A percentile compares a stretch with the other conserved stretches of the same genome.
phyloP scores from a whole-genome alignment of 139 green algal species.

The Chlorella sp. region DNA sequence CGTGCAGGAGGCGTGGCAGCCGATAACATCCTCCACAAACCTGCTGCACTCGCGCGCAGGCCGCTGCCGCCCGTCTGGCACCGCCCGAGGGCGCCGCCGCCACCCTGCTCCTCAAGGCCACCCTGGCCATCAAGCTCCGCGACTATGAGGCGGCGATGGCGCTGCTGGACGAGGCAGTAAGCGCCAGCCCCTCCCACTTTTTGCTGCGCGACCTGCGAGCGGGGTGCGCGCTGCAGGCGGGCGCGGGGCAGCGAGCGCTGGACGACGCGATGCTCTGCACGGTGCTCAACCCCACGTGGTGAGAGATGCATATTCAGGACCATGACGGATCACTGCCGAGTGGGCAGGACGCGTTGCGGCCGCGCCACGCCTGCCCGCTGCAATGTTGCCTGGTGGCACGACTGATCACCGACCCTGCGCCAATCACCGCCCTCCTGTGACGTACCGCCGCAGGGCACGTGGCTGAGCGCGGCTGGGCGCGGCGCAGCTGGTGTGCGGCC shows the following conservation, averaged over 20 bases:
- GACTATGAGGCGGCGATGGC: slow-evolving; percentile 10
- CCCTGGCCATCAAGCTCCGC: neutral
- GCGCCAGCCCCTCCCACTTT: neutral
- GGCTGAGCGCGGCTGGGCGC: slow-evolving; percentile 38
- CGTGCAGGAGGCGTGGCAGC: too few relatives aligned
- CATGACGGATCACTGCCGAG: neutral
- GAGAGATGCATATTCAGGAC: neutral
- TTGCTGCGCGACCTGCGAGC: slow-evolving; percentile 22
- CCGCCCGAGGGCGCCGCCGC: neutral
- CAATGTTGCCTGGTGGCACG: neutral
- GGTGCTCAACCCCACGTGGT: slow-evolving; percentile 34
- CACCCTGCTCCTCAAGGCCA: neutral
- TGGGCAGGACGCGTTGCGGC: neutral
- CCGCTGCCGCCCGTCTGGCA: neutral
- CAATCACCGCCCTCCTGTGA: neutral
- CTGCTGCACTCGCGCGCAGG: too few relatives aligned
- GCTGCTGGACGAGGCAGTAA: neutral
- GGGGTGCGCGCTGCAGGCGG: slow-evolving; percentile 7
- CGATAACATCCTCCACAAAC: too few relatives aligned
- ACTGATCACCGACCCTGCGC: too few relatives aligned
- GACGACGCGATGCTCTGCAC: slow-evolving; percentile 35
- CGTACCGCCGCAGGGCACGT: slow-evolving; percentile 10
- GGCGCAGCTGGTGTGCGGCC: slow-evolving; percentile 29
- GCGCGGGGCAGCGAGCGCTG: slow-evolving; percentile 15
- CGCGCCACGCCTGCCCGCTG: neutral